phyloP scores from a whole-genome alignment of 2,329 filamentous ascomycete genomes.

The Alternaria postmessia region DNA sequence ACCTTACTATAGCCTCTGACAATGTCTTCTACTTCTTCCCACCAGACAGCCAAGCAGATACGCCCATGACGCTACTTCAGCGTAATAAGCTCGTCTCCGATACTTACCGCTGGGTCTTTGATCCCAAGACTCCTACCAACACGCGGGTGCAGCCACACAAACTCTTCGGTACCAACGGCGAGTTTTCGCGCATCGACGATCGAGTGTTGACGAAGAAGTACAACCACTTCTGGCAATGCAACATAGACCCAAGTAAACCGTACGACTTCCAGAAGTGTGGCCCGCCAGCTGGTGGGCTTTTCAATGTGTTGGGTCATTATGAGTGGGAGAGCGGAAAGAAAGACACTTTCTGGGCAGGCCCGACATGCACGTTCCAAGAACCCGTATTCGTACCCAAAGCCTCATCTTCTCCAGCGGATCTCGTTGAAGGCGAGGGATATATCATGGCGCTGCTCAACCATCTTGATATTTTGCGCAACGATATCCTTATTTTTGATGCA shows the following conservation, averaged over 20 bases:
- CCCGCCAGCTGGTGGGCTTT: constrained; percentile 41
- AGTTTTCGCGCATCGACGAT: constrained; percentile 58
- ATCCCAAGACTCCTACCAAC: constrained; percentile 42
- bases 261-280: constrained; percentile 47
- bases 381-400: constrained; percentile 61
- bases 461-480: constrained; percentile 52
- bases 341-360: constrained; percentile 48
- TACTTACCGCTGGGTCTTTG: constrained; percentile 53
- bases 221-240: constrained; percentile 52
- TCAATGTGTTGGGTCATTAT: constrained; percentile 46
- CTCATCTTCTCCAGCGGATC: constrained; percentile 33
- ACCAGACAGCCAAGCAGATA: constrained; percentile 41
- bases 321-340: constrained; percentile 44
- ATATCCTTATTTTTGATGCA: constrained; percentile 55
- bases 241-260: constrained; percentile 45
- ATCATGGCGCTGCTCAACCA: constrained; percentile 56
- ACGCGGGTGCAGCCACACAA: constrained; percentile 41
- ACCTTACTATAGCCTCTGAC: constrained; percentile 51
- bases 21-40: constrained; percentile 57
- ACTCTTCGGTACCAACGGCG: constrained; percentile 51
- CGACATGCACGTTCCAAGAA: constrained; percentile 60
- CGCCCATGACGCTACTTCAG: constrained; percentile 48
- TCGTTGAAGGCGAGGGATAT: constrained; percentile 61
- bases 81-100: constrained; percentile 52
- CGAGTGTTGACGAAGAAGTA: constrained; percentile 53